Conservation (phyloP, 192 early-diverging fungal species). For the Linnemannia hyalina region DNA sequence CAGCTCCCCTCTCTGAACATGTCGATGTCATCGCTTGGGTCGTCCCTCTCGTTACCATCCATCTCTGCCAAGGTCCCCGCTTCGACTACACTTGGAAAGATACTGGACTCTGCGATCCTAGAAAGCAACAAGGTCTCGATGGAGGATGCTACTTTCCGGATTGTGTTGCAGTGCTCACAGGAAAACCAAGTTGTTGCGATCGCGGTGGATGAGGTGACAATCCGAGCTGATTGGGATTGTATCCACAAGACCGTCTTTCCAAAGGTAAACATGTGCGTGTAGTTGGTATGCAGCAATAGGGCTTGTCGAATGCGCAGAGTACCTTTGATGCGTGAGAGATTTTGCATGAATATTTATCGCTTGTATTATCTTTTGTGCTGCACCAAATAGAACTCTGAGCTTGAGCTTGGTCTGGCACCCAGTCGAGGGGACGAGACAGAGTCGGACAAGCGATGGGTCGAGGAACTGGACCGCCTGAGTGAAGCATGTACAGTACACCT, state of each 20-base stretch:
- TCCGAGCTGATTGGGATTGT: constrained; percentile 52
- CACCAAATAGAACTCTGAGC: constrained; percentile 27
- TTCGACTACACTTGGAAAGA: constrained; percentile 24
- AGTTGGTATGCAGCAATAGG: not conserved
- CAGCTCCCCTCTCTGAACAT: constrained; percentile 43
- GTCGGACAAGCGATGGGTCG: constrained; percentile 45
- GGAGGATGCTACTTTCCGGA: constrained; percentile 40
- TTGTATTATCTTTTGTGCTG: not conserved
- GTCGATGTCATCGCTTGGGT: constrained; percentile 19
- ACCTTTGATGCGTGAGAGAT: not conserved
- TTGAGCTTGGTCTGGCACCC: constrained; percentile 22
- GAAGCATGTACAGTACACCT: constrained; percentile 45
- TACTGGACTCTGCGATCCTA: constrained; percentile 24
- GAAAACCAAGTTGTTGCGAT: constrained; percentile 46
- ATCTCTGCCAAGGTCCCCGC: constrained; percentile 13
- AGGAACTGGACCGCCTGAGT: constrained; percentile 44
- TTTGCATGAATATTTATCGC: not conserved
- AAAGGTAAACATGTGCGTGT: constrained; percentile 24
- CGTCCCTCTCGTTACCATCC: constrained; percentile 21
- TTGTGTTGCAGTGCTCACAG: constrained; percentile 44
- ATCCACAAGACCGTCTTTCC: constrained; percentile 54
- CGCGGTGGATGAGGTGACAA: constrained; percentile 25
- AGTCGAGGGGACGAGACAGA: constrained; percentile 29
- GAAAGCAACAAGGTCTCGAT: constrained; percentile 32
- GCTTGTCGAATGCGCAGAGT: not conserved